These are phyloP conservation scores for Tulasnella calospora DNA, from an alignment of 768 basidiomycete genomes.

Conservation along the genomic window DNA sequence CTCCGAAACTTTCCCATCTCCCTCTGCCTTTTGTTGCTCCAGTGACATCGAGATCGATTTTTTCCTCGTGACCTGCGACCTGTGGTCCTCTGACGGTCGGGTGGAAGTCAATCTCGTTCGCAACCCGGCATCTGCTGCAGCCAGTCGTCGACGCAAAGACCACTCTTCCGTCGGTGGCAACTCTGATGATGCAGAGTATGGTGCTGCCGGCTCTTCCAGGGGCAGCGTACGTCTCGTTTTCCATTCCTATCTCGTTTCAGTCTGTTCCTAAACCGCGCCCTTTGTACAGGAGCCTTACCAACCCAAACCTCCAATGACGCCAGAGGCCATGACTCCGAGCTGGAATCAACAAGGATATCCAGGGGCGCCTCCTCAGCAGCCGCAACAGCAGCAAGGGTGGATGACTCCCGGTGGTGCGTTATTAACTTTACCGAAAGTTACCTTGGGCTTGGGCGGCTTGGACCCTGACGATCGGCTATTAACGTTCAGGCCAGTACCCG, in stretches of 20 bases:
- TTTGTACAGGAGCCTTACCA: not conserved
- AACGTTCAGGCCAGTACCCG: not conserved
- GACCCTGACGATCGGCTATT: conserved; percentile 5
- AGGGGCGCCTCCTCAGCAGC: not conserved
- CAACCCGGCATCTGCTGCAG: conserved; percentile 62
- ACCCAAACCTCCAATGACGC: not conserved
- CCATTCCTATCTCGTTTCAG: not conserved
- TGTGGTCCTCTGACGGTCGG: conserved; percentile 80
- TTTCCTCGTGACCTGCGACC: conserved; percentile 86
- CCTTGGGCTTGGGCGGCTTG: not conserved
- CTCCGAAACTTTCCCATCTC: not conserved
- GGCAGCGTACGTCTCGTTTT: not conserved
- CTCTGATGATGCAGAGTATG: conserved; percentile 2
- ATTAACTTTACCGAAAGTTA: not conserved
- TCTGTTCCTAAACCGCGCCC: not conserved
- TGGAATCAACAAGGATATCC: conserved; percentile 6
- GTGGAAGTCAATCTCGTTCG: conserved; percentile 85
- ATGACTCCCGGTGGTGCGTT: conserved; percentile 1
- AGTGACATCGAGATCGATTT: conserved; percentile 85
- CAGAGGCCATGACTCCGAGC: not conserved
- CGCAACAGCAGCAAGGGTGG: not conserved
- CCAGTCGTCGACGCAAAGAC: not conserved
- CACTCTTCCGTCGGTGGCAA: not conserved
- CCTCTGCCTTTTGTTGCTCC: conserved; percentile 29
- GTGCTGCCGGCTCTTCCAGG: not conserved